phyloP scores from a whole-genome alignment of 441 rosid species.

The Gossypium lobatum region DNA sequence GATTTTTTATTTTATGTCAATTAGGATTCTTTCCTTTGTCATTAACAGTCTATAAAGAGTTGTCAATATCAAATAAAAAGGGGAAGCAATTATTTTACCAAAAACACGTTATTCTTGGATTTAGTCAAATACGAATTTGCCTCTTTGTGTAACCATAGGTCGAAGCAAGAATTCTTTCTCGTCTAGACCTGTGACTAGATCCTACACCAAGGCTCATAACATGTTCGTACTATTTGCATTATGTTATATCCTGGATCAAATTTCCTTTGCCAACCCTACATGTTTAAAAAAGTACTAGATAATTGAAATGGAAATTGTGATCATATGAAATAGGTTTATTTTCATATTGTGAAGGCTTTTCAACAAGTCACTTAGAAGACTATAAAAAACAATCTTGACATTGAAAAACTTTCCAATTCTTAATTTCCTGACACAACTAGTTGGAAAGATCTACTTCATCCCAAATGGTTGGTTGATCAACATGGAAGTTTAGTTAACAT shows the following conservation, averaged over 20 bases:
- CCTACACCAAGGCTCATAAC: neutral
- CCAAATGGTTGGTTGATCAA: neutral
- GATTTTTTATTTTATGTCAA: too few relatives aligned
- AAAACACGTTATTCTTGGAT: too few relatives aligned
- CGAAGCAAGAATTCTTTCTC: too few relatives aligned
- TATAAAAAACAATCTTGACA: neutral
- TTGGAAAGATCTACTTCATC: neutral
- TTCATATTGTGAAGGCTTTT: neutral
- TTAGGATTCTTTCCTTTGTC: too few relatives aligned
- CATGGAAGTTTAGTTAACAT: neutral
- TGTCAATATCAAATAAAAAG: too few relatives aligned
- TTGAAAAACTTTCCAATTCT: neutral
- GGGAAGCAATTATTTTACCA: too few relatives aligned
- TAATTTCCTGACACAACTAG: neutral
- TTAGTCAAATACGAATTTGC: too few relatives aligned
- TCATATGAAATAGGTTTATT: neutral
- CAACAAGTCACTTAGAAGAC: neutral
- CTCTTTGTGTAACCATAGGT: too few relatives aligned
- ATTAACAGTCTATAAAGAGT: too few relatives aligned
- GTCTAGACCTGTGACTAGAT: too few relatives aligned
- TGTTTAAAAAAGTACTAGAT: neutral
- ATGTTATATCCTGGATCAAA: constrained; percentile 89
- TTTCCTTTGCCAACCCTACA: constrained; percentile 98
- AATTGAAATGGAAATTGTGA: neutral
- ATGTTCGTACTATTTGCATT: constrained; percentile 84